Percentiles rank a stretch among this genome's conserved stretches.
These are phyloP conservation scores for Cinchona pubescens DNA, from an alignment of 257 asterid species.

Conservation along the genomic window DNA sequence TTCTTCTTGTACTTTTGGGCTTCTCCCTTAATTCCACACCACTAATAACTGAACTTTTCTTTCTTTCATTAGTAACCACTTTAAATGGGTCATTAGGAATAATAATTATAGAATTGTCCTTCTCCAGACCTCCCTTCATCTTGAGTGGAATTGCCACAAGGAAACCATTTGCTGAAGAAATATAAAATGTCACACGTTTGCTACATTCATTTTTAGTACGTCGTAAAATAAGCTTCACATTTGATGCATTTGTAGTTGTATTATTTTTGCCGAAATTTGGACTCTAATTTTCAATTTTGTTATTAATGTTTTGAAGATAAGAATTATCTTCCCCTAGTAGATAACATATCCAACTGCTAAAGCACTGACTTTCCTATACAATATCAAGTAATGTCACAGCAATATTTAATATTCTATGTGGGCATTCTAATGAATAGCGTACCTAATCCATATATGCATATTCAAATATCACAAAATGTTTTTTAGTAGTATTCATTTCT, in stretches of 20 bases:
- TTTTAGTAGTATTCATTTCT: neutral
- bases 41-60: slow-evolving; percentile 69
- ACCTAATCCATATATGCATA: slow-evolving; percentile 46
- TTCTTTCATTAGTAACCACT: slow-evolving; percentile 38
- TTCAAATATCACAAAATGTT: neutral
- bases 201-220: slow-evolving; percentile 68
- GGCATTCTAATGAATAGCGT: slow-evolving; percentile 88
- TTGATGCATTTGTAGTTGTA: neutral
- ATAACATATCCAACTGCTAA: slow-evolving; percentile 64
- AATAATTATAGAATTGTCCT: slow-evolving; percentile 58
- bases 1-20: slow-evolving; percentile 29
- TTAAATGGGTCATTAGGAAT: slow-evolving; percentile 26
- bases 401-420: slow-evolving; percentile 80
- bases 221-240: slow-evolving; percentile 43
- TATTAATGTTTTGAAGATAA: slow-evolving; percentile 14
- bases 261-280: neutral
- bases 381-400: slow-evolving; percentile 75
- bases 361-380: slow-evolving; percentile 52
- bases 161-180: slow-evolving; percentile 34
- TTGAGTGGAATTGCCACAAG: slow-evolving; percentile 31
- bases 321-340: slow-evolving; percentile 42
- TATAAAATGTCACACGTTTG: slow-evolving; percentile 41
- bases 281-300: neutral
- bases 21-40: slow-evolving; percentile 58
- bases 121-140: slow-evolving; percentile 23